Evolutionary conservation across 331 rosid genomes (phyloP).

Genomic region (Dryas integrifolia): DNA sequence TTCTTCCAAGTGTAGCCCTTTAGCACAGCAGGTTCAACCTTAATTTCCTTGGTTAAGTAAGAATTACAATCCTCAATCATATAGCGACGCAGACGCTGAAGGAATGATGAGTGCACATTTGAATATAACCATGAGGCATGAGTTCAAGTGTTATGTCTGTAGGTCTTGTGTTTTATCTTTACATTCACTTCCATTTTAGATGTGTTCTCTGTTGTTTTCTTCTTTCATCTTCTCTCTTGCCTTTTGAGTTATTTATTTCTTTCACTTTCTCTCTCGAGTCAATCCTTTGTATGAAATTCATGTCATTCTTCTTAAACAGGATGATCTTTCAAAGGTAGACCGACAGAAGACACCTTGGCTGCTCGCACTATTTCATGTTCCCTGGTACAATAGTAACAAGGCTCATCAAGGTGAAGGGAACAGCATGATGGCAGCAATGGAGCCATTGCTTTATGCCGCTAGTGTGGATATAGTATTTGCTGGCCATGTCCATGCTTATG

Average conservation of each 20-base stretch:
- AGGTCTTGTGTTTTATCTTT: not conserved
- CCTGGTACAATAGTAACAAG: slow-evolving; percentile 89
- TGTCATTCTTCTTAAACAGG: slow-evolving; percentile 39
- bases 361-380: slow-evolving; percentile 72
- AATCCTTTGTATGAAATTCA: not conserved
- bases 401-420: slow-evolving; percentile 85
- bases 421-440: slow-evolving; percentile 74
- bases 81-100: not conserved
- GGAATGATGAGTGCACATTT: not conserved
- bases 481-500: slow-evolving; percentile 95
- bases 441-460: slow-evolving; percentile 81
- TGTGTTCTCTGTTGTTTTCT: not conserved
- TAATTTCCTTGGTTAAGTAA: not conserved
- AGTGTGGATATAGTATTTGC: slow-evolving; percentile 62
- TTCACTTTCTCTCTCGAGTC: not conserved
- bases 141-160: not conserved
- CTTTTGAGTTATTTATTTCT: not conserved
- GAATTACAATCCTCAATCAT: not conserved
- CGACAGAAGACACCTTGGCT: slow-evolving; percentile 84
- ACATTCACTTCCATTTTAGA: not conserved
- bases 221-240: not conserved
- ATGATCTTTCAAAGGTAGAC: slow-evolving; percentile 70
- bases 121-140: not conserved
- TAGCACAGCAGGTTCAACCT: not conserved
- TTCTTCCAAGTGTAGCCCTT: not conserved